A percentile compares a stretch with the other conserved stretches of the same genome.
These are phyloP conservation scores for Evernia prunastri DNA, from an alignment of 495 filamentous ascomycete genomes.

Conservation along the genomic window DNA sequence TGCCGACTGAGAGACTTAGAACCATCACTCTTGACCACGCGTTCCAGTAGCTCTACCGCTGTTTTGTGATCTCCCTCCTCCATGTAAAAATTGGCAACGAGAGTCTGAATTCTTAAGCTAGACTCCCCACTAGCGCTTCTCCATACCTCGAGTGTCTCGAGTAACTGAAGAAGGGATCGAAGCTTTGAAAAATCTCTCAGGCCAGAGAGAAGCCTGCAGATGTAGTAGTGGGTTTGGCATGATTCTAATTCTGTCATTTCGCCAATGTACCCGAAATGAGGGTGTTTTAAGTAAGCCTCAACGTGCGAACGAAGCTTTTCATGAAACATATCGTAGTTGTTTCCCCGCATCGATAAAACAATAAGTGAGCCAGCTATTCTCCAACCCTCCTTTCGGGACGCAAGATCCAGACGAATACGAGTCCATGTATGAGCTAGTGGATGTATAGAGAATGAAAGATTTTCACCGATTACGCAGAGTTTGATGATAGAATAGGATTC, in stretches of 20 bases:
- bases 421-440: neutral
- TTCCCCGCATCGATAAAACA: neutral
- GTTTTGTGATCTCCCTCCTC: conserved; percentile 27
- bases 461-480: neutral
- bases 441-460: neutral
- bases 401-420: neutral
- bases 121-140: conserved; percentile 9
- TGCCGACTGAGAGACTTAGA: too few species aligned
- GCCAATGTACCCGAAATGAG: neutral
- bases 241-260: neutral
- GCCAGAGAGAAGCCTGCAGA: neutral
- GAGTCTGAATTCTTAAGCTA: conserved; percentile 28
- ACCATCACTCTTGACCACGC: too few species aligned
- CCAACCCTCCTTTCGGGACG: neutral
- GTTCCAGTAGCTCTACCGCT: conserved; percentile 22
- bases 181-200: neutral
- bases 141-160: neutral
- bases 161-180: neutral
- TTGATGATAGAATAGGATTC: neutral
- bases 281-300: neutral
- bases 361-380: neutral
- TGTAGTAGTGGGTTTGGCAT: neutral
- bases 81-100: conserved; percentile 28
- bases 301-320: conserved; percentile 4
- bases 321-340: neutral